Percentiles rank a stretch among this genome's conserved stretches.
These are phyloP conservation scores for Ceratobasidium sp. DNA, from an alignment of 1,284 basidiomycete genomes.

Conservation along the genomic window DNA sequence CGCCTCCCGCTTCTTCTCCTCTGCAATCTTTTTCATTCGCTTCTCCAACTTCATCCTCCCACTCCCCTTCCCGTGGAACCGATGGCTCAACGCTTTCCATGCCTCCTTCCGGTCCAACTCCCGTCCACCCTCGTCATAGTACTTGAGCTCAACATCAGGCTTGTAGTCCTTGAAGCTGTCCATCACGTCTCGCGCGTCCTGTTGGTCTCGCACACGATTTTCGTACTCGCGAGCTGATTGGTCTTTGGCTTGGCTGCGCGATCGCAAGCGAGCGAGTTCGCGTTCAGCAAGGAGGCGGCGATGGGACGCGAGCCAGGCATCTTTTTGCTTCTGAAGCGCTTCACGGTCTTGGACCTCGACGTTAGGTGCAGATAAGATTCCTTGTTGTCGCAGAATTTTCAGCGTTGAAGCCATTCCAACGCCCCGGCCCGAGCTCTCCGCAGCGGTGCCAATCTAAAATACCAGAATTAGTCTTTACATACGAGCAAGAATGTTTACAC, in stretches of 20 bases:
- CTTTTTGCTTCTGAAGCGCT: constrained; percentile 83
- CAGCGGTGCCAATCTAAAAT: constrained; percentile 69
- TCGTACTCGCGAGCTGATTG: constrained; percentile 96
- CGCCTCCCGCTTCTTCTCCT: constrained; percentile 90
- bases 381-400: constrained; percentile 90
- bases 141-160: constrained; percentile 95
- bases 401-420: constrained; percentile 90
- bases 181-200: constrained; percentile 85
- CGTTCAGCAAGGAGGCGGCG: constrained; percentile 80
- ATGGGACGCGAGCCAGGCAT: constrained; percentile 91
- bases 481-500: constrained; percentile 54
- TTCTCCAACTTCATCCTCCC: constrained; percentile 97
- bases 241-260: constrained; percentile 87
- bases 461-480: neutral
- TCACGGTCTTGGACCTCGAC: constrained; percentile 85
- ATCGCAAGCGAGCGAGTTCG: constrained; percentile 81
- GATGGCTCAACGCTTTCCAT: constrained; percentile 94
- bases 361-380: constrained; percentile 78
- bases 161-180: constrained; percentile 95
- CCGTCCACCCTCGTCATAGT: constrained; percentile 97
- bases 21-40: constrained; percentile 90
- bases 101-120: constrained; percentile 93
- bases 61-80: constrained; percentile 95
- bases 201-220: constrained; percentile 90
- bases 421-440: constrained; percentile 76